Evolutionary conservation across 148 eudicot species (phyloP).

Genomic region (Rhododendron mucronatum): DNA sequence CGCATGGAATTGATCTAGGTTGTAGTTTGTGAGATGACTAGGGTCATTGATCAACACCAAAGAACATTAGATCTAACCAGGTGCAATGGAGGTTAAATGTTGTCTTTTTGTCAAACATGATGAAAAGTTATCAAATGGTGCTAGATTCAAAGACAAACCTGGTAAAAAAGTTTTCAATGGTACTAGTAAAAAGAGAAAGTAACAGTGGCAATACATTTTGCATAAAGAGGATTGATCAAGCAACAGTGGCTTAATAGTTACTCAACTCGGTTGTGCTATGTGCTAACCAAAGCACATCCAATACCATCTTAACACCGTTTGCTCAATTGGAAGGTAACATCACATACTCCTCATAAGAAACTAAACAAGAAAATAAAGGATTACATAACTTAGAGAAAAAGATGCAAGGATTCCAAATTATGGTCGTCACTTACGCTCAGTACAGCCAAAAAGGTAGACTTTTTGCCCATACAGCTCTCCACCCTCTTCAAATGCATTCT

Average conservation of each 20-base stretch:
- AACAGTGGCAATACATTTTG: not conserved
- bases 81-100: not conserved
- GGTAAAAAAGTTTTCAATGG: not conserved
- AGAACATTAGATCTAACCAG: not conserved
- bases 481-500: conserved; percentile 95
- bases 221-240: not conserved
- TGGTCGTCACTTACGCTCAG: conserved; percentile 68
- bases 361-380: not conserved
- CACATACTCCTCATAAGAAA: not conserved
- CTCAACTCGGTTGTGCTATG: not conserved
- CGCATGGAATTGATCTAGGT: not conserved
- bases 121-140: not conserved
- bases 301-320: not conserved
- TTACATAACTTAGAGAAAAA: not conserved
- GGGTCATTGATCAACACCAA: not conserved
- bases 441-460: conserved; percentile 85
- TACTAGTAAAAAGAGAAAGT: not conserved
- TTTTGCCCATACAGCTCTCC: conserved; percentile 71
- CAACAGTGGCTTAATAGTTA: not conserved
- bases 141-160: not conserved
- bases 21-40: not conserved
- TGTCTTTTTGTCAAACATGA: not conserved
- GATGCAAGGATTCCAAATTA: conserved; percentile 3
- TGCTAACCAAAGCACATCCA: not conserved
- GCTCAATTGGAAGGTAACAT: not conserved